Evolutionary conservation across 352 stramenopile genomes (phyloP), one percentile per base, ranked within the genome.

Genomic region (Elongisporangium senticosum): DNA sequence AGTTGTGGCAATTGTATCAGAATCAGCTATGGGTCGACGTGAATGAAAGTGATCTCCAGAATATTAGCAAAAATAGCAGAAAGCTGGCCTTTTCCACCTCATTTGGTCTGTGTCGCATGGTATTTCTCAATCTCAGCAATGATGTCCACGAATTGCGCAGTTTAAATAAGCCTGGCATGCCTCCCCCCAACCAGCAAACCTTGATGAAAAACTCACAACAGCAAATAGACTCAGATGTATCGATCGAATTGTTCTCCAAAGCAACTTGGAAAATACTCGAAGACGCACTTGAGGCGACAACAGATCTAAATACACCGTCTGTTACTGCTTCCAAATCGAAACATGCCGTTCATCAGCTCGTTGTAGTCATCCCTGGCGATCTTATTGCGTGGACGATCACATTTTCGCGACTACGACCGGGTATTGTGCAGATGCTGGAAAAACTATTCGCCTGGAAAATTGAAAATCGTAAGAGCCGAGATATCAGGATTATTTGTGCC

Each of bases 1-100:
- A 90, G 53, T 50, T 88, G 1, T 93, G 83, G 83, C 71, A 91
- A 20, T 52, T 84, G 8, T 93, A 93, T 26, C 81, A 91, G 59
- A 91, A 93, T 51, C 83, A 91, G 63, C 68, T 93, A 1, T 83
- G 73, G 61, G 58, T 72, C 2, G 83, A 93, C 37, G 52, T 90
- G n/a, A 71, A 71, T 40, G 77, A 87, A 49, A 75, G 74, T 49
- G 81, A 90, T 61, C 54, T 88, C 21, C 67, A 79, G 19, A 67
- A 71, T 22, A 63, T 61, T 3, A 68, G 56, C 20, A 83, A 81
- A n/a, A 75, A 70, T 28, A 87, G 80, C 49, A 78, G 63, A 20
- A 90, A 90, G 58, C 65, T 79, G 22, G 69, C 72, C 0, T 82
- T 69, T 49, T 54, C 71, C 3, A 59, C 62, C 10, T 86, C 77